Evolutionary conservation across 768 basidiomycete genomes (phyloP), one percentile per base, ranked within the genome.

Genomic region (Termitomyces sp.): DNA sequence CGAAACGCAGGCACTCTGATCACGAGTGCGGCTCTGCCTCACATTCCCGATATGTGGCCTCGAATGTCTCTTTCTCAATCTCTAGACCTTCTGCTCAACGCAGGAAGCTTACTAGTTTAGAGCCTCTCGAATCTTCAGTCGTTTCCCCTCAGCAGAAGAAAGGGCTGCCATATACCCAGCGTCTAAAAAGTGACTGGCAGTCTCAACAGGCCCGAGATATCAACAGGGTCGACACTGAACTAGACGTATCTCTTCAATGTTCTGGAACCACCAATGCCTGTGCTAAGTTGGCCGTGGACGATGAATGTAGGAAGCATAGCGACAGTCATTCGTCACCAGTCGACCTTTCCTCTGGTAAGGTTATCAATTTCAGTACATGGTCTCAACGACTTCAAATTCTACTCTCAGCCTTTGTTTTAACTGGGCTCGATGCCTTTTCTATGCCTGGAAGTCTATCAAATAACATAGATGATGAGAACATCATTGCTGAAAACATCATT

Each of bases 1-100:
- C 55, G 31, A 59, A 57, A 42, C 58, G 53, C 46, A 62, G 45
- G 31, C 55, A 50, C 23, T 48, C 45, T 44, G 53, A 54, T 12
- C 19, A 50, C 28, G 17, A 47, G 7, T 28, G 28, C 15, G 23
- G 17, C 30, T 50, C 54, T 14, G 19, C 31, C 7, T 44, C 54
- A 43, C 28, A 33, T n/a, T 37, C 44, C 15, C 50, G 15, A 15
- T 48, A 33, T 33, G 17, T 19, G n/a, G 33, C 31, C 33, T 19
- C 47, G 12, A 33, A 14, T 10, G 30, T 11, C 8, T 8, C 33
- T 28, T 23, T 37, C 14, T 21, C 41, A 26, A 11, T 35, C 19
- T 37, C 35, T 23, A 52, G 40, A 30, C 42, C 35, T 19, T 53
- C 33, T 30, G n/a, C 19, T 44, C 48, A 30, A 41, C 10, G 41